Percentiles rank a stretch among this genome's conserved stretches.
Conservation (phyloP, 352 stramenopile genomes). For the Aphanomyces stellatus region DNA sequence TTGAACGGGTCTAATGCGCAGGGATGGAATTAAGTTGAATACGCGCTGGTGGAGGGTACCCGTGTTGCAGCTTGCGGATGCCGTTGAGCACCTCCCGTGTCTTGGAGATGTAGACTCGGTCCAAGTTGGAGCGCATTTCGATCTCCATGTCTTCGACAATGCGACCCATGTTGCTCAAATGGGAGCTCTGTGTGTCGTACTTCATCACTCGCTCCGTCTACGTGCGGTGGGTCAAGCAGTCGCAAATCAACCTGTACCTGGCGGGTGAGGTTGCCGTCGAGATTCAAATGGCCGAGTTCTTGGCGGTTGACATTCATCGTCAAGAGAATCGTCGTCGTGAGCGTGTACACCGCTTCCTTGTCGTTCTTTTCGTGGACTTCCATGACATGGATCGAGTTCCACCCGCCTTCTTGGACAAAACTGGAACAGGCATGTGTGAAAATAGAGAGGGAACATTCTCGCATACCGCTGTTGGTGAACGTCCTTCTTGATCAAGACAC, state of each 20-base stretch:
- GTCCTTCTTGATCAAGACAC: slow-evolving; percentile 93
- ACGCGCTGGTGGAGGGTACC: slow-evolving; percentile 26
- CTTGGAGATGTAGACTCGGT: slow-evolving; percentile 93
- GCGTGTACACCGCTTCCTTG: slow-evolving; percentile 81
- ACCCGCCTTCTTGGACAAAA: slow-evolving; percentile 81
- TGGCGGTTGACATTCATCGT: slow-evolving; percentile 83
- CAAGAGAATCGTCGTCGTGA: slow-evolving; percentile 91
- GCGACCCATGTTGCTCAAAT: slow-evolving; percentile 92
- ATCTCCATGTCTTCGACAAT: slow-evolving; percentile 96
- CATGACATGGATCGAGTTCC: slow-evolving; percentile 94
- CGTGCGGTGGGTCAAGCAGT: background rate
- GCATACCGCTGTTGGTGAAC: slow-evolving; percentile 46
- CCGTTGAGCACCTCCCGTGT: slow-evolving; percentile 90
- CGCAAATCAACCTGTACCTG: slow-evolving; percentile 26
- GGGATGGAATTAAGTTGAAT: background rate
- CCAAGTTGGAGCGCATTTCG: slow-evolving; percentile 88
- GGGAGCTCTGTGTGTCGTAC: slow-evolving; percentile 67
- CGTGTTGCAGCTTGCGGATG: slow-evolving; percentile 82
- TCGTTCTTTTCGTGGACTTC: slow-evolving; percentile 73
- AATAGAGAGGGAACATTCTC: background rate
- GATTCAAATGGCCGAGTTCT: slow-evolving; percentile 71
- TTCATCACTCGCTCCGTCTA: slow-evolving; percentile 56
- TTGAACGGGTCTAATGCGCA: slow-evolving; percentile 4
- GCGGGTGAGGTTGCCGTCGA: slow-evolving; percentile 86
- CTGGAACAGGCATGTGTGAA: slow-evolving; percentile 12